Evolutionary conservation across 306 rosid genomes (phyloP).

Genomic region (Ochetophila trinervis): DNA sequence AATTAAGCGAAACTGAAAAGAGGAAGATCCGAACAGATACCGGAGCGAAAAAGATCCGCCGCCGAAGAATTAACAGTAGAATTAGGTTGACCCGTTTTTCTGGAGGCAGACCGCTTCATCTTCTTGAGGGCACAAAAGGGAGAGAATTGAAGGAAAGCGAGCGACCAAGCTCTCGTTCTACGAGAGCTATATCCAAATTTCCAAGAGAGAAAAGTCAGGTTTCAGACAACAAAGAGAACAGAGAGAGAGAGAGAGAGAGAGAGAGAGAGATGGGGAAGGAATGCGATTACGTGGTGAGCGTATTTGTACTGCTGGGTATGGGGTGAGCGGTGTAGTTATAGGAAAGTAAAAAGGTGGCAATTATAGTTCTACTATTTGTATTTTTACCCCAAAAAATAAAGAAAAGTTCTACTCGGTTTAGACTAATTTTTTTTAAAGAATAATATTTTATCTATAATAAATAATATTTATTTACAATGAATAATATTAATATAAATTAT

Average conservation of each 20-base stretch:
- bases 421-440: too few species aligned
- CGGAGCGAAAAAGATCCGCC: slow-evolving; percentile 81
- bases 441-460: too few species aligned
- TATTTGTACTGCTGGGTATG: neutral
- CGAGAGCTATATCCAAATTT: neutral
- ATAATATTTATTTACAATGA: too few species aligned
- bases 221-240: neutral
- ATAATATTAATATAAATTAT: too few species aligned
- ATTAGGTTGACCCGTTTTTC: slow-evolving; percentile 74
- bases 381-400: too few species aligned
- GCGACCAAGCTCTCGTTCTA: slow-evolving; percentile 4
- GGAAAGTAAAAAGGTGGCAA: too few species aligned
- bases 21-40: slow-evolving; percentile 31
- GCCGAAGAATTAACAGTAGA: slow-evolving; percentile 64
- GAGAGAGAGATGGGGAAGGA: slow-evolving; percentile 9
- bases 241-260: slow-evolving; percentile 8
- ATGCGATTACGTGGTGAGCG: slow-evolving; percentile 32
- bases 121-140: slow-evolving; percentile 21
- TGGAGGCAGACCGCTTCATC: slow-evolving; percentile 79
- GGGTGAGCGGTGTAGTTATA: neutral
- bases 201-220: slow-evolving; percentile 1
- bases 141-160: slow-evolving; percentile 3
- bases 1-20: neutral
- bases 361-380: too few species aligned
- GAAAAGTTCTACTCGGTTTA: too few species aligned